Percentiles rank a stretch among this genome's conserved stretches.
Conservation (phyloP, 345 rosid species). For the Lumnitzera racemosa region DNA sequence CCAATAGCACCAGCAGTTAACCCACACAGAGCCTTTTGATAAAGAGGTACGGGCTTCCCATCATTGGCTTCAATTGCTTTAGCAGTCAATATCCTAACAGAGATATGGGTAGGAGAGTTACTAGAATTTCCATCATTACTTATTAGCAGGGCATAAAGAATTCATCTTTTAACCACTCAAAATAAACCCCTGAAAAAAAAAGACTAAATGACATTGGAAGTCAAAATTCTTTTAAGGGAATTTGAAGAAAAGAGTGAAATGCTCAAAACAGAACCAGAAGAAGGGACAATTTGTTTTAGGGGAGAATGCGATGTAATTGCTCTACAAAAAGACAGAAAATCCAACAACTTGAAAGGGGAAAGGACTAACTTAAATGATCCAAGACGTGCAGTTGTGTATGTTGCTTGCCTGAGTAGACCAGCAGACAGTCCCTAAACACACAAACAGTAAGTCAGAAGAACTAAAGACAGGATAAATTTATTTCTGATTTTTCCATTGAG, state of each 20-base stretch:
- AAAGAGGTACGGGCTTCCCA: slow-evolving; percentile 87
- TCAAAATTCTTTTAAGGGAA: slow-evolving; percentile 22
- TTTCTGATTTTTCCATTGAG: too few species aligned
- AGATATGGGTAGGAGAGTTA: too few species aligned
- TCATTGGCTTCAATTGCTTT: slow-evolving; percentile 89
- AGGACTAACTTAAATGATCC: slow-evolving; percentile 83
- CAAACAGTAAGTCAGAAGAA: slow-evolving; percentile 1
- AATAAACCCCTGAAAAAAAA: not conserved
- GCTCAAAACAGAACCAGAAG: not conserved
- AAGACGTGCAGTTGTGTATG: slow-evolving; percentile 96
- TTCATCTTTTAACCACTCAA: too few species aligned
- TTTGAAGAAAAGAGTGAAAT: too few species aligned
- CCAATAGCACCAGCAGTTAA: slow-evolving; percentile 98
- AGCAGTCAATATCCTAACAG: slow-evolving; percentile 52
- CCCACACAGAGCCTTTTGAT: slow-evolving; percentile 97
- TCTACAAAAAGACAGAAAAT: not conserved
- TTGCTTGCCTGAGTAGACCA: slow-evolving; percentile 95
- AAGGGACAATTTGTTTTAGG: not conserved
- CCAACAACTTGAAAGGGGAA: slow-evolving; percentile 1
- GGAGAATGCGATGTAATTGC: not conserved
- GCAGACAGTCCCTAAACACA: slow-evolving; percentile 86
- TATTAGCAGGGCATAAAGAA: too few species aligned
- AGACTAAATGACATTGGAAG: slow-evolving; percentile 16
- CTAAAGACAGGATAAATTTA: not conserved
- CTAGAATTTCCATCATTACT: too few species aligned